Base-by-base conservation (phyloP, 495 filamentous ascomycete genomes). In the Monascus purpureus region DNA sequence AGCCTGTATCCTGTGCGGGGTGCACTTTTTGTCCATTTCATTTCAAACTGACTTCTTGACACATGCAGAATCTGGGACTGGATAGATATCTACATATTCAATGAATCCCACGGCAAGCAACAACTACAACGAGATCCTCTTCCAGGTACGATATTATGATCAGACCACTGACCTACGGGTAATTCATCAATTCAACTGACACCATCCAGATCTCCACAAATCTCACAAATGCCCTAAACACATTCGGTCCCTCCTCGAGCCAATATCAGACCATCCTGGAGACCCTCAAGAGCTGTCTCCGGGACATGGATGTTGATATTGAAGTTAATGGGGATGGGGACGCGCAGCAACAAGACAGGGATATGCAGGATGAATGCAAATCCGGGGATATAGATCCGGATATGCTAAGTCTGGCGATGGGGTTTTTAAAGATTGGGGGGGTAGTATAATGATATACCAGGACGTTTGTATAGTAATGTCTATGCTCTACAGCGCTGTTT, bases 161-260 rank as follows among this genome's bases (percentile, higher is more conserved):
- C n/a, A n/a, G n/a, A n/a, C n/a, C n/a, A n/a, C n/a, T n/a, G n/a
- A n/a, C n/a, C n/a, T n/a, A n/a, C n/a, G n/a, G n/a, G n/a, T n/a
- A n/a, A n/a, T n/a, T n/a, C n/a, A n/a, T n/a, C n/a, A n/a, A n/a
- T n/a, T n/a, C n/a, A n/a, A n/a, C n/a, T n/a, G n/a, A n/a, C n/a
- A n/a, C n/a, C n/a, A n/a, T n/a, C 4, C 26, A 65, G 61, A 57
- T 65, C 36, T 57, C 52, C 6, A 49, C 47, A 25, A 63, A 55
- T 35, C 53, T 65, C 9, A 43, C 45, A 29, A 65, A 65, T 33
- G 49, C 59, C 3, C 36, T 62, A 4, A 45, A 52, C 20, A 65
- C 61, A 3, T 65, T 57, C 29, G 61, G 61, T 2, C 12, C 51
- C 5, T 43, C 50, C 2, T 65, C 61, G 8, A 40, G 20, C 4